Conservation (phyloP, 441 rosid genomes). For the Manihot esculenta region DNA sequence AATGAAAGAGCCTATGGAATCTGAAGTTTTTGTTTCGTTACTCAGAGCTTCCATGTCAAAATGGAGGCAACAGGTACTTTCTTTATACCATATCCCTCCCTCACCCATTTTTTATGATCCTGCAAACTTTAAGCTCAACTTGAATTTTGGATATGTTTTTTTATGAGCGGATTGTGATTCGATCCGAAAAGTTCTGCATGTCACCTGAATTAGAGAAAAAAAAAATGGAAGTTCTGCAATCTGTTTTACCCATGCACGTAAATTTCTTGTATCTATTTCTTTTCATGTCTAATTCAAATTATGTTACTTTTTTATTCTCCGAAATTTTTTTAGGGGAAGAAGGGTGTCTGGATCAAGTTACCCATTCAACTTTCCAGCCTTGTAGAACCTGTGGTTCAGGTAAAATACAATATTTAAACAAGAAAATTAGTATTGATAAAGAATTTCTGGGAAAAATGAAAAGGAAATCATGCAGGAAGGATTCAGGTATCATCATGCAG, state of each 20-base stretch:
- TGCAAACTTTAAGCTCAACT: background rate
- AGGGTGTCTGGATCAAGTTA: conserved; percentile 60
- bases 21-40: conserved; percentile 22
- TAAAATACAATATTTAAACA: conserved; percentile 11
- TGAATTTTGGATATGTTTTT: no score
- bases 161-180: no score
- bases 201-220: no score
- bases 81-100: background rate
- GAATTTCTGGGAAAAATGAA: background rate
- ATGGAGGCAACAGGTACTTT: conserved; percentile 40
- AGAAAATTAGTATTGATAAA: background rate
- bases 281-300: background rate
- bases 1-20: conserved; percentile 30
- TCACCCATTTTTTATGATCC: background rate
- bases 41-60: conserved; percentile 39
- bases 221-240: no score
- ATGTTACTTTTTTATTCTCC: background rate
- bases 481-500: conserved; percentile 83
- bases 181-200: no score
- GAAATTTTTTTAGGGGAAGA: conserved; percentile 41
- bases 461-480: conserved; percentile 51
- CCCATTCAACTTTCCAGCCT: conserved; percentile 46
- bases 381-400: conserved; percentile 61
- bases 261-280: no score
- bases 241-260: no score